Conservation (phyloP, 176 grass and related monocot species). For the Hordeum marinum region DNA sequence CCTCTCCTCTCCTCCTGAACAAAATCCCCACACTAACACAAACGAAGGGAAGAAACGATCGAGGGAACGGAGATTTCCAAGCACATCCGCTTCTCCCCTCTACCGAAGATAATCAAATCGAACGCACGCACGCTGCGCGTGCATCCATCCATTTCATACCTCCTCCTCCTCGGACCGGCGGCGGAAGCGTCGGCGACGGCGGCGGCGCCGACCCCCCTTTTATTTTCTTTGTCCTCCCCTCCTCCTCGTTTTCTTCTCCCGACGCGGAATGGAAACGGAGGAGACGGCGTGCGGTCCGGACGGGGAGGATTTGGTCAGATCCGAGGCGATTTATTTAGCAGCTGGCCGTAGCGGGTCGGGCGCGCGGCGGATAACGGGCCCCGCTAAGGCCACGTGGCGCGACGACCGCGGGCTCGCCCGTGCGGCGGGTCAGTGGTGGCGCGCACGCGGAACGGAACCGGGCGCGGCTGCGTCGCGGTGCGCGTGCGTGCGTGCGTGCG, state of each 20-base stretch:
- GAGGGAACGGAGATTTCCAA: background rate
- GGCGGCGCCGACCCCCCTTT: background rate
- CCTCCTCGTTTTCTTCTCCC: background rate
- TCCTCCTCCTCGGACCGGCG: background rate
- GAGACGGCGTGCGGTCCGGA: conserved; percentile 28
- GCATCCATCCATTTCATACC: conserved; percentile 14
- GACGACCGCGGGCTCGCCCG: conserved; percentile 16
- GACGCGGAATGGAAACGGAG: conserved; percentile 14
- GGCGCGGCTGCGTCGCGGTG: background rate
- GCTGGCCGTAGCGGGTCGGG: conserved; percentile 19
- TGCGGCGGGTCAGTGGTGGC: background rate
- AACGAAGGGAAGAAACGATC: conserved; percentile 8
- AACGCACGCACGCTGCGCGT: background rate
- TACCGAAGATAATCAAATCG: background rate
- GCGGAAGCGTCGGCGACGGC: background rate
- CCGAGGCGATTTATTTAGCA: conserved; percentile 41
- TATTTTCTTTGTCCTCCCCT: background rate
- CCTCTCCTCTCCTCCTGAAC: background rate
- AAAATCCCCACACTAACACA: background rate
- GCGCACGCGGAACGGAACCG: background rate
- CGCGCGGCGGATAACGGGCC: background rate
- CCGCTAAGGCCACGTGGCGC: conserved; percentile 9
- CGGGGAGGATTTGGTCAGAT: conserved; percentile 39
- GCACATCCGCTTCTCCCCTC: background rate
- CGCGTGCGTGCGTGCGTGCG: background rate